Evolutionary conservation across 345 rosid species (phyloP), one percentile per base, ranked within the genome.

Genomic region (Gossypium ekmanianum): DNA sequence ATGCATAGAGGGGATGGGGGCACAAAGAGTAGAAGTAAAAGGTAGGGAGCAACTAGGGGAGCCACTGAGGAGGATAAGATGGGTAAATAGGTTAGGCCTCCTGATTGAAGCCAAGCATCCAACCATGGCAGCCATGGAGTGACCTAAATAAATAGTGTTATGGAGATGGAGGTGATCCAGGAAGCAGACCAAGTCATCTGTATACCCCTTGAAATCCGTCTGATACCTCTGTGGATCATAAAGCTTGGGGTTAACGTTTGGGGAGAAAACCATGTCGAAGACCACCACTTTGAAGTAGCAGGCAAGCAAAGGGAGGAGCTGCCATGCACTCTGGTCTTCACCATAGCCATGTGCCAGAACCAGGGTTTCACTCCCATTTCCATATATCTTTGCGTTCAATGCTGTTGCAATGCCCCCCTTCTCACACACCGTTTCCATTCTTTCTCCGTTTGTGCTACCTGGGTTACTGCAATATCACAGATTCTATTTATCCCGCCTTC

Each of bases 81-180:
- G 82, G 11, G 17, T 72, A 17, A 84, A 84, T 55, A 79, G 84
- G 2, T 81, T 71, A 0, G 84, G 84, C 34, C 84, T 72, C 5
- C 64, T 10, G 1, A 68, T 50, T 47, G 87, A 67, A 41, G 87
- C 87, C 22, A 77, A 6, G 76, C 77, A 17, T 9, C 86, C 84
- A 68, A 81, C 75, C 84, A 84, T 81, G 81, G 84, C 84, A 4
- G 81, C 75, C 83, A 75, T 72, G 27, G 87, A 84, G 73, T 84
- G 87, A 22, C 83, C 87, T n/a, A 84, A 6, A 41, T 74, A 79
- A 14, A 79, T 73, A 47, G 79, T 74, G 11, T 65, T 68, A 2
- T 67, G 70, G 12, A 75, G 39, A 11, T 75, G 61, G 9, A 83
- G 56, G 24, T 24, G 54, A 61, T 61, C 67, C 9, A 43, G 55